Conservation (phyloP, 257 asterid species). For the Ligustrum vulgare region DNA sequence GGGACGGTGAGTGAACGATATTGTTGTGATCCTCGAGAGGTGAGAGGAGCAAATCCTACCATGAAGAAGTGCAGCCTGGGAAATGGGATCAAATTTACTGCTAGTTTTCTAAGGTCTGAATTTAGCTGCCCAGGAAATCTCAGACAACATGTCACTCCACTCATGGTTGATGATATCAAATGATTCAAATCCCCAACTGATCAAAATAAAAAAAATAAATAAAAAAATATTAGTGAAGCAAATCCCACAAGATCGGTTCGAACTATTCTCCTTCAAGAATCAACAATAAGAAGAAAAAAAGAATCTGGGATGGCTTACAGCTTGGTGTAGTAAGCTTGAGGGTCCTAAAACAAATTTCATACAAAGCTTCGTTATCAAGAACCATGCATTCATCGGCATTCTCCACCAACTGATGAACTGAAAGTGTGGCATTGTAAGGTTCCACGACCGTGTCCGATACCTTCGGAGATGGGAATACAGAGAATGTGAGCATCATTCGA, state of each 20-base stretch:
- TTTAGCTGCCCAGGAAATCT: constrained; percentile 36
- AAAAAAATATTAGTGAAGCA: neutral
- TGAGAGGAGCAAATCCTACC: constrained; percentile 37
- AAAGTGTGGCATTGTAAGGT: constrained; percentile 37
- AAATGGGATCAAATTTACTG: constrained; percentile 34
- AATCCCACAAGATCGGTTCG: too few species aligned
- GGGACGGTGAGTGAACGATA: constrained; percentile 31
- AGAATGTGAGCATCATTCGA: constrained; percentile 36
- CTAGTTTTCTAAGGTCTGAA: constrained; percentile 31
- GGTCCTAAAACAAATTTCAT: constrained; percentile 35
- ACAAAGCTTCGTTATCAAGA: constrained; percentile 35
- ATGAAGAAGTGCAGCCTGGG: constrained; percentile 34
- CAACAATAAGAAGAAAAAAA: neutral
- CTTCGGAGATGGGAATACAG: constrained; percentile 37
- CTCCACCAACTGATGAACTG: constrained; percentile 34
- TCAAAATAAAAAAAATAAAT: neutral
- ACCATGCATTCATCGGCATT: constrained; percentile 38
- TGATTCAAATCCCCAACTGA: constrained; percentile 39
- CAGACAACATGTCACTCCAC: constrained; percentile 34
- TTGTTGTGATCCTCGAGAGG: constrained; percentile 36
- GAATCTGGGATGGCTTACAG: constrained; percentile 21
- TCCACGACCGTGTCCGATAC: constrained; percentile 34
- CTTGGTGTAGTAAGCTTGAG: constrained; percentile 32
- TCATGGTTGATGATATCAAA: constrained; percentile 34
- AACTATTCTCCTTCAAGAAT: too few species aligned